Conservation (phyloP, 345 rosid genomes). For the Toxicodendron radicans region DNA sequence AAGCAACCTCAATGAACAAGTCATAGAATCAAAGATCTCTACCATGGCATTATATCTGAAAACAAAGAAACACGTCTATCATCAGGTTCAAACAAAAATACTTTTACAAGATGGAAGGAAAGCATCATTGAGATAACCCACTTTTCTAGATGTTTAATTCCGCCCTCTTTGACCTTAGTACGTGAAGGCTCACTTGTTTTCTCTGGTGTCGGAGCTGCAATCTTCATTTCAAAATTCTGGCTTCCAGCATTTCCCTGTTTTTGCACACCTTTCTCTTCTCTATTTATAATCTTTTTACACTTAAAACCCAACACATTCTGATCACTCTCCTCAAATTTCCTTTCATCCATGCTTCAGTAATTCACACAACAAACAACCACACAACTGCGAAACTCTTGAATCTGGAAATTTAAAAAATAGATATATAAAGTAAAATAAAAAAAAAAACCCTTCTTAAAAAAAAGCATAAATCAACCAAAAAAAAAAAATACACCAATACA, state of each 20-base stretch:
- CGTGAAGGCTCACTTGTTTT: slow-evolving; percentile 28
- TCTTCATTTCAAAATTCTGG: slow-evolving; percentile 9
- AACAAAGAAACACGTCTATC: not conserved
- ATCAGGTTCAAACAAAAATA: not conserved
- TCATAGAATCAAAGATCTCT: slow-evolving; percentile 41
- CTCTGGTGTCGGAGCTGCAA: slow-evolving; percentile 40
- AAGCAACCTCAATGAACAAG: slow-evolving; percentile 50
- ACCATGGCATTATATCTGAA: slow-evolving; percentile 33
- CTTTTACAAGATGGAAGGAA: not conserved
- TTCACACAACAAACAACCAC: not conserved
- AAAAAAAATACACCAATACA: not conserved
- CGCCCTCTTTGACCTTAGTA: slow-evolving; percentile 12
- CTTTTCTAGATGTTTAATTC: slow-evolving; percentile 27
- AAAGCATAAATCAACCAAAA: not conserved
- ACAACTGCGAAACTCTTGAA: not conserved
- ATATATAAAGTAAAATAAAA: too few relatives aligned
- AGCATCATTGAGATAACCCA: slow-evolving; percentile 10
- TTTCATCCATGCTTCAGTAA: slow-evolving; percentile 31
- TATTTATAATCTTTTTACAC: slow-evolving; percentile 3
- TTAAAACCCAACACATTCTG: slow-evolving; percentile 11
- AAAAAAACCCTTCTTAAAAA: not conserved
- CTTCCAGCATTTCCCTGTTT: slow-evolving; percentile 18
- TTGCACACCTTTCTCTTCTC: slow-evolving; percentile 10
- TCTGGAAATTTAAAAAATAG: not conserved
- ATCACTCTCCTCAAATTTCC: slow-evolving; percentile 11